Conservation (phyloP, 768 basidiomycete species). For the Asterophora lycoperdoides region DNA sequence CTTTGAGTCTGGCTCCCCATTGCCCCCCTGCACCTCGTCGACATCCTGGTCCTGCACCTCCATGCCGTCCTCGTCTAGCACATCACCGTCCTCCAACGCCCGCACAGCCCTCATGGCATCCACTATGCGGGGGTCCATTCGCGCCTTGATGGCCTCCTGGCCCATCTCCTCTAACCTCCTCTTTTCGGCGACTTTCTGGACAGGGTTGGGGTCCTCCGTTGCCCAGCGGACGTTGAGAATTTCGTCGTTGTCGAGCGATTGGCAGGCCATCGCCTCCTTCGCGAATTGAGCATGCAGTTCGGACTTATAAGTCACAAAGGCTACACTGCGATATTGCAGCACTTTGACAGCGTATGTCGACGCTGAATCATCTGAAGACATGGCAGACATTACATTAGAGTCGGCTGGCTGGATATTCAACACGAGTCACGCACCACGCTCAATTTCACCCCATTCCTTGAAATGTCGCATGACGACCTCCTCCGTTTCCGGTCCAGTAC, state of each 20-base stretch:
- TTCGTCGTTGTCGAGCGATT: conserved; percentile 95
- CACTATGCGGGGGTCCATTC: conserved; percentile 83
- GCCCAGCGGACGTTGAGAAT: conserved; percentile 99
- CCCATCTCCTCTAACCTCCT: conserved; percentile 79
- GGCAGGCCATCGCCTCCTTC: conserved; percentile 98
- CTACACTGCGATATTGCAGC: conserved; percentile 90
- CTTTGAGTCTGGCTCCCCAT: conserved; percentile 32
- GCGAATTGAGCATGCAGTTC: conserved; percentile 92
- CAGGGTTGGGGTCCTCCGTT: conserved; percentile 97
- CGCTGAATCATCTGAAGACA: conserved; percentile 23
- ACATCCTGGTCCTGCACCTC: conserved; percentile 26
- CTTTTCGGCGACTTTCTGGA: conserved; percentile 82
- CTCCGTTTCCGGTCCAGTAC: conserved; percentile 84
- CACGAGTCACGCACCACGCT: conserved; percentile 62
- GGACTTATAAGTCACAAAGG: conserved; percentile 91
- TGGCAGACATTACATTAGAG: background rate
- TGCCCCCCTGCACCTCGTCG: conserved; percentile 28
- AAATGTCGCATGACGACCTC: conserved; percentile 90
- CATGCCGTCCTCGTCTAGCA: conserved; percentile 37
- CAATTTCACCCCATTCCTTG: conserved; percentile 92
- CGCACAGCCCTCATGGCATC: conserved; percentile 85
- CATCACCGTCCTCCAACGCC: conserved; percentile 81
- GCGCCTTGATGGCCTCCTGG: conserved; percentile 77
- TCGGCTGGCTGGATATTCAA: background rate
- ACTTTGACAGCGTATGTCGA: conserved; percentile 63